Evolutionary conservation across 768 basidiomycete genomes (phyloP).

Genomic region (Rhodocollybia butyracea): DNA sequence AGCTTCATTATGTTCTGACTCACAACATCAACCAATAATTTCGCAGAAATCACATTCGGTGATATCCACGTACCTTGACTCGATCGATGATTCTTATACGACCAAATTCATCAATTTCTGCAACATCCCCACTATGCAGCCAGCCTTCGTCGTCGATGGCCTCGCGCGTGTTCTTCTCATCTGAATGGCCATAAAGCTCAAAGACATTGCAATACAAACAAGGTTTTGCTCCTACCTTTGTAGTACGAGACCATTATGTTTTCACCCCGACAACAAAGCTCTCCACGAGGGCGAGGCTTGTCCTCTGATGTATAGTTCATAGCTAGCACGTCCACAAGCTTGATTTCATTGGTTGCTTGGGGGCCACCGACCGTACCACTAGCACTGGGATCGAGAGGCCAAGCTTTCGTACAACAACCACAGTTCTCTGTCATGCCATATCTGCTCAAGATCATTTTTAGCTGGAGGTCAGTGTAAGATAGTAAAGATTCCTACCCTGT

Average conservation of each 20-base stretch:
- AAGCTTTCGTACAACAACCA: slow-evolving; percentile 55
- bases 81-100: slow-evolving; percentile 92
- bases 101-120: slow-evolving; percentile 71
- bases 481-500: slow-evolving; percentile 39
- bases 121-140: slow-evolving; percentile 91
- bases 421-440: slow-evolving; percentile 91
- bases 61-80: slow-evolving; percentile 62
- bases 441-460: slow-evolving; percentile 36
- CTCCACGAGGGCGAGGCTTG: slow-evolving; percentile 87
- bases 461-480: slow-evolving; percentile 9
- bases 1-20: slow-evolving; percentile 96
- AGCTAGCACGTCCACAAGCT: slow-evolving; percentile 84
- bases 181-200: slow-evolving; percentile 28
- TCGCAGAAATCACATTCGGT: slow-evolving; percentile 32
- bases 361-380: slow-evolving; percentile 85
- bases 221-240: slow-evolving; percentile 53
- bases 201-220: slow-evolving; percentile 20
- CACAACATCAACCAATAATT: slow-evolving; percentile 15
- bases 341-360: slow-evolving; percentile 71
- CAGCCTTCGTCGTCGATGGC: slow-evolving; percentile 86
- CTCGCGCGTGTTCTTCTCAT: slow-evolving; percentile 79
- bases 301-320: slow-evolving; percentile 90
- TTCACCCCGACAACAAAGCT: slow-evolving; percentile 69
- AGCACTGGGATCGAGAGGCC: slow-evolving; percentile 56
- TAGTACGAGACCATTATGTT: slow-evolving; percentile 68